Conservation (phyloP, 441 rosid species). For the Populus hybrid region DNA sequence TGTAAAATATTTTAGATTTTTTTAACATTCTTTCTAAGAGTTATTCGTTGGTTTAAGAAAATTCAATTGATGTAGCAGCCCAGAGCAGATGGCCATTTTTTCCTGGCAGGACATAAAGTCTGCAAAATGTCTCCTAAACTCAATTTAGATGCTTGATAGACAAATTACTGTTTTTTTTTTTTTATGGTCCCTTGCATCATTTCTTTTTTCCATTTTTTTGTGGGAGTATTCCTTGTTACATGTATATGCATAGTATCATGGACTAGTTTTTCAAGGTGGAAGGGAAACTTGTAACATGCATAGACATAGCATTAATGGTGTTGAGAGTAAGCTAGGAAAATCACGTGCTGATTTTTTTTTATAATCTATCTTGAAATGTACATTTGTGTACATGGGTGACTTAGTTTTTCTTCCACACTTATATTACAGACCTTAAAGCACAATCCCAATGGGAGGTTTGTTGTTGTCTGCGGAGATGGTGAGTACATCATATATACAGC, state of each 20-base stretch:
- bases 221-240: not conserved
- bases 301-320: not conserved
- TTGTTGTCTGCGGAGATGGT: slow-evolving; percentile 99
- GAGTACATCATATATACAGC: slow-evolving; percentile 97
- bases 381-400: not conserved
- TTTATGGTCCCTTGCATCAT: not conserved
- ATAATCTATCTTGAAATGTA: not conserved
- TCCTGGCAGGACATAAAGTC: not conserved
- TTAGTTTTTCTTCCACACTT: slow-evolving; percentile 4
- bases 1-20: not conserved
- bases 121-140: not conserved
- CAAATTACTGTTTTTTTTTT: not conserved
- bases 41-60: not conserved
- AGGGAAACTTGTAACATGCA: not conserved
- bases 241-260: not conserved
- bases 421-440: slow-evolving; percentile 84
- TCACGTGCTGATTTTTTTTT: not conserved
- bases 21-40: not conserved
- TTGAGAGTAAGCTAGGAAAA: not conserved
- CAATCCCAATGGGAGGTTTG: slow-evolving; percentile 98
- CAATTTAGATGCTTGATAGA: not conserved
- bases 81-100: not conserved
- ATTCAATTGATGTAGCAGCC: slow-evolving; percentile 5
- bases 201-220: not conserved
- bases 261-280: not conserved